Conservation (phyloP, 179 eudicot genomes). For the Nepenthes alata region DNA sequence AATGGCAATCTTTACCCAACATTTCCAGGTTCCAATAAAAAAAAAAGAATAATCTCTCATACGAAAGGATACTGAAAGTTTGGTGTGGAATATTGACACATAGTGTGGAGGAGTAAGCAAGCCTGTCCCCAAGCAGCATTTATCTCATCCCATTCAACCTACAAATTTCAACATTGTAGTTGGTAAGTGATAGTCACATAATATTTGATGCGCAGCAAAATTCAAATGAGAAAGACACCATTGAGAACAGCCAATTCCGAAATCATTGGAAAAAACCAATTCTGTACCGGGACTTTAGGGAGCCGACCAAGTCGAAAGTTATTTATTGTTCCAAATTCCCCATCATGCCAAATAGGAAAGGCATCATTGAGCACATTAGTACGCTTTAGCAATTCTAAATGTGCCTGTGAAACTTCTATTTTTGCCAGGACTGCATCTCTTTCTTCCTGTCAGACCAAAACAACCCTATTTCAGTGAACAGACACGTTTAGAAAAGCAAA, state of each 20-base stretch:
- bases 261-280: not conserved
- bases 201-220: not conserved
- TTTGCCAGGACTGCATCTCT: constrained; percentile 87
- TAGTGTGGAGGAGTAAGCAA: constrained; percentile 91
- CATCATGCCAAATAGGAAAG: constrained; percentile 84
- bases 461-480: constrained; percentile 3
- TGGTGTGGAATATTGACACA: constrained; percentile 87
- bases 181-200: not conserved
- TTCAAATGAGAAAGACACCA: too few species aligned
- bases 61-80: constrained; percentile 78
- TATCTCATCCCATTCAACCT: constrained; percentile 99
- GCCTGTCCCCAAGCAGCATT: constrained; percentile 99
- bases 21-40: not conserved
- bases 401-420: constrained; percentile 97
- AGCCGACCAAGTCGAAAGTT: constrained; percentile 95
- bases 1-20: not conserved
- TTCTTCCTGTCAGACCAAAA: constrained; percentile 50
- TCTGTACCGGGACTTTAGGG: constrained; percentile 71
- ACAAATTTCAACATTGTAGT: constrained; percentile 2
- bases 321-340: constrained; percentile 94
- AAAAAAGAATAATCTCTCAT: not conserved
- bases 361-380: constrained; percentile 93
- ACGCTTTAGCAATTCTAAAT: constrained; percentile 71
- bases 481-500: too few species aligned
- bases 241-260: not conserved